These are phyloP conservation scores for Anaeromyces robustus DNA, from an alignment of 192 early-diverging fungal species.

Conservation along the genomic window DNA sequence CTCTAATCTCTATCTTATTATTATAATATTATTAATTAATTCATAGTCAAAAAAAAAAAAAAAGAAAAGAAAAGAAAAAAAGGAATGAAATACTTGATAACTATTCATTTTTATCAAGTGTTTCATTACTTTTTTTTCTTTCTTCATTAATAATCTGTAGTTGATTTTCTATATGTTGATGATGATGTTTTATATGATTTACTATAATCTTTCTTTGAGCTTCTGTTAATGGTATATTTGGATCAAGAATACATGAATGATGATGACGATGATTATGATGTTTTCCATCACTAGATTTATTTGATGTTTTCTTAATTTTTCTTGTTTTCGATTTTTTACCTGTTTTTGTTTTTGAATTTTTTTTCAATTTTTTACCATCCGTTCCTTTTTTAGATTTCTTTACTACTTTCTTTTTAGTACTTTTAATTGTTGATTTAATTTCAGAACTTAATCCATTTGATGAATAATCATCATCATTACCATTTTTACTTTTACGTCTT, in stretches of 20 bases:
- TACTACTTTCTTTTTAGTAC: no score
- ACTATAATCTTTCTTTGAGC: background rate
- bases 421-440: no score
- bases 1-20: no score
- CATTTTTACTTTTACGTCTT: background rate
- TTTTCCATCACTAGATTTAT: background rate
- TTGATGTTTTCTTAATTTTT: background rate
- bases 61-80: no score
- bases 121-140: background rate
- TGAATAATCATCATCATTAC: background rate
- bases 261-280: background rate
- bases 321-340: background rate
- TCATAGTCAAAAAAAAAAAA: no score
- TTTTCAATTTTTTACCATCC: background rate
- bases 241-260: background rate
- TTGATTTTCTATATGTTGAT: background rate
- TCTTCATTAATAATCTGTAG: background rate
- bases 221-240: background rate
- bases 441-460: no score
- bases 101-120: no score
- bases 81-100: no score
- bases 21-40: no score
- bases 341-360: background rate
- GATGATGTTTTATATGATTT: background rate
- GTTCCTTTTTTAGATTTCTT: no score